Evolutionary conservation across 129 eudicot species (phyloP).

Genomic region (Apium graveolens): DNA sequence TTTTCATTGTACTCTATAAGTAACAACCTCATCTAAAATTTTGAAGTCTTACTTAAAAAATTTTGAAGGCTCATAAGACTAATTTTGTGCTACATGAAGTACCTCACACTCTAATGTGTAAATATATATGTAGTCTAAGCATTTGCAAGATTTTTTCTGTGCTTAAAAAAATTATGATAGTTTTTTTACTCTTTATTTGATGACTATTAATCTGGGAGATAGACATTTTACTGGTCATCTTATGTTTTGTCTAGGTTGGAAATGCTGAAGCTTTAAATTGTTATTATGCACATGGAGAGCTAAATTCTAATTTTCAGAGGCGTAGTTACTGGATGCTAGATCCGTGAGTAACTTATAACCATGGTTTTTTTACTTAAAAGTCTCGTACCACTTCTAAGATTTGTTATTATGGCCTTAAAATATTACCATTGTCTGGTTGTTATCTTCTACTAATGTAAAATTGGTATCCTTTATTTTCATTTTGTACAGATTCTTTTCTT

Average conservation of each 20-base stretch:
- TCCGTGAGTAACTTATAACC: slow-evolving; percentile 51
- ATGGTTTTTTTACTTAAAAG: background rate
- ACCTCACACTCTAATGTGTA: no score
- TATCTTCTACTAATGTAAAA: background rate
- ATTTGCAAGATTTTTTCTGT: background rate
- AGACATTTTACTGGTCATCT: slow-evolving; percentile 13
- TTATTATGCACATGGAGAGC: slow-evolving; percentile 92
- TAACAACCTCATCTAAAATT: no score
- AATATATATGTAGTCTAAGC: background rate
- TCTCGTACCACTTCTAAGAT: background rate
- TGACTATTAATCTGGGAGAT: background rate
- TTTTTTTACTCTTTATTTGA: background rate
- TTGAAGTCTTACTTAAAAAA: no score
- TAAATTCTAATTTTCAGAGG: slow-evolving; percentile 71
- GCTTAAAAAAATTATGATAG: background rate
- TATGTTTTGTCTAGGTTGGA: slow-evolving; percentile 64
- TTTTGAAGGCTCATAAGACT: background rate
- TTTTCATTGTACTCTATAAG: background rate
- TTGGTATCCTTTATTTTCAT: background rate
- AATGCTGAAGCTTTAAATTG: slow-evolving; percentile 85
- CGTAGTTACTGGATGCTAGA: slow-evolving; percentile 99
- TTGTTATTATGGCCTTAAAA: background rate
- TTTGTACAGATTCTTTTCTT: background rate
- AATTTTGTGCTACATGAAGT: background rate
- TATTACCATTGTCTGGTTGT: background rate